phyloP scores from a whole-genome alignment of 768 basidiomycete genomes.

The Mycena latifolia region DNA sequence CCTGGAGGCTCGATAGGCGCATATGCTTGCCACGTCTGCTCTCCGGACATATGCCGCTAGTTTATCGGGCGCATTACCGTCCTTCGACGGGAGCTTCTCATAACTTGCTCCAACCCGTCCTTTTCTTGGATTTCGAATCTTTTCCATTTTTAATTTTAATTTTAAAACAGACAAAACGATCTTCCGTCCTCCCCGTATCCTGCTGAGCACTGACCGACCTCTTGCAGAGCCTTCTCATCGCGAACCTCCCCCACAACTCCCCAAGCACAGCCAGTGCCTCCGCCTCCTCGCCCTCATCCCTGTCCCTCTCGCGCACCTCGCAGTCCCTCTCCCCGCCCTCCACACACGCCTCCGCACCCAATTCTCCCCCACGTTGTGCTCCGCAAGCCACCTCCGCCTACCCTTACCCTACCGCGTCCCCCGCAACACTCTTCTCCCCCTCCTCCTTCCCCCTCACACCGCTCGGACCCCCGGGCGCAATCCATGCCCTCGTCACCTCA shows the following conservation, averaged over 20 bases:
- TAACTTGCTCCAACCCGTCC: no score
- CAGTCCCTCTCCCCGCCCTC: constrained; percentile 35
- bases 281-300: constrained; percentile 28
- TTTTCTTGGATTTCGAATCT: not conserved
- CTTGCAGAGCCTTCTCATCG: constrained; percentile 41
- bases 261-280: constrained; percentile 20
- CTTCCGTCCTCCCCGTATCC: constrained; percentile 27
- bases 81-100: no score
- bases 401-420: constrained; percentile 10
- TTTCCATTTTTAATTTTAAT: constrained; percentile 40
- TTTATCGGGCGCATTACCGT: no score
- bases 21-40: no score
- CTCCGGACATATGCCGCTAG: no score
- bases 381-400: constrained; percentile 4
- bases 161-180: no score
- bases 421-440: constrained; percentile 58
- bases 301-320: constrained; percentile 36
- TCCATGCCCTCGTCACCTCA: constrained; percentile 62
- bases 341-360: constrained; percentile 38
- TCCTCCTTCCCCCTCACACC: constrained; percentile 76
- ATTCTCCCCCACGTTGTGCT: constrained; percentile 39
- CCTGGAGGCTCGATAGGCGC: no score
- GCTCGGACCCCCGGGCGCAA: constrained; percentile 58
- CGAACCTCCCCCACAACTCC: constrained; percentile 25
- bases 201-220: not conserved